These are phyloP conservation scores for Pseudotulostoma volvatum DNA, from an alignment of 495 filamentous ascomycete species.

Conservation along the genomic window DNA sequence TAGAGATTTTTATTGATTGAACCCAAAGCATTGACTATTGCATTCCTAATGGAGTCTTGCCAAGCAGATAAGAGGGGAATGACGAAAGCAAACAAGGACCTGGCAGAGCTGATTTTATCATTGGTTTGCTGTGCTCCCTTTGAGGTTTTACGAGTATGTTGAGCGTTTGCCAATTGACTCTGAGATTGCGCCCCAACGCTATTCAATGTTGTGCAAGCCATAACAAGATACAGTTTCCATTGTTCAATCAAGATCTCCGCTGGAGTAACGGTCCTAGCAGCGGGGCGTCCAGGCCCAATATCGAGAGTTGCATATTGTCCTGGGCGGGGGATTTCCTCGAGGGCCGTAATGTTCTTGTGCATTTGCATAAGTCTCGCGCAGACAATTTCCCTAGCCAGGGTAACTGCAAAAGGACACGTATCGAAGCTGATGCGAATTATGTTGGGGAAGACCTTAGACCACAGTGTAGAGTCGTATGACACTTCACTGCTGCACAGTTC, in stretches of 20 bases:
- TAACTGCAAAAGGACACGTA: conserved; percentile 77
- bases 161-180: conserved; percentile 40
- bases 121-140: conserved; percentile 48
- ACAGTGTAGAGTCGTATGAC: conserved; percentile 83
- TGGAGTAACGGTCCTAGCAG: conserved; percentile 50
- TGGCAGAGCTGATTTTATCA: conserved; percentile 77
- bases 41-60: conserved; percentile 62
- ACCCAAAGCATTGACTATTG: conserved; percentile 81
- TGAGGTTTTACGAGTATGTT: conserved; percentile 73
- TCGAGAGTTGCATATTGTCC: conserved; percentile 44
- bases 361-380: conserved; percentile 85
- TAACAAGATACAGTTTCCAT: conserved; percentile 96
- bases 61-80: conserved; percentile 72
- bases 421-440: conserved; percentile 83
- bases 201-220: conserved; percentile 89
- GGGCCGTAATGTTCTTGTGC: conserved; percentile 60
- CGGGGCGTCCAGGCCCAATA: conserved; percentile 21
- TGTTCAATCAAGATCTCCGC: conserved; percentile 86
- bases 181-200: conserved; percentile 57
- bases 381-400: conserved; percentile 75
- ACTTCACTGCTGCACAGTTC: conserved; percentile 93
- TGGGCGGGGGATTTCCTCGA: conserved; percentile 57
- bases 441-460: conserved; percentile 96
- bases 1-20: conserved; percentile 96
- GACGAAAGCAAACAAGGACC: conserved; percentile 74